These are phyloP conservation scores for Chlamydomonas sp. DNA, from an alignment of 139 green algal genomes.

Conservation along the genomic window DNA sequence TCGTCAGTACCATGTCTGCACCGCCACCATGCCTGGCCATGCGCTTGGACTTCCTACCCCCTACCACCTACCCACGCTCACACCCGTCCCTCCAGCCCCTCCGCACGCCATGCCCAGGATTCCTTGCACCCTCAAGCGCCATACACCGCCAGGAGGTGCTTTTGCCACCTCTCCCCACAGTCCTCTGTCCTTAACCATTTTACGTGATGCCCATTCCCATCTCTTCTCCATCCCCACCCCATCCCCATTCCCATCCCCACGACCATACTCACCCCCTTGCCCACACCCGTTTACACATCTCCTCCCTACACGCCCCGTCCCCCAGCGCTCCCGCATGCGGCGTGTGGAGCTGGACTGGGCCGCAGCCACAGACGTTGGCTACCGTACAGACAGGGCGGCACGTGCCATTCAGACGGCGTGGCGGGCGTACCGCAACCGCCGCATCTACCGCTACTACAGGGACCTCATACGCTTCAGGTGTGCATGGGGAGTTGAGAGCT, in stretches of 20 bases:
- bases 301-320: not conserved
- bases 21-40: too few relatives aligned
- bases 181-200: not conserved
- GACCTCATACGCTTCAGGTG: slow-evolving; percentile 74
- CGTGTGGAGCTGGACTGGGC: slow-evolving; percentile 23
- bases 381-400: slow-evolving; percentile 44
- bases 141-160: too few relatives aligned
- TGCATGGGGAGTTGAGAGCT: not conserved
- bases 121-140: too few relatives aligned
- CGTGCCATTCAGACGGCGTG: slow-evolving; percentile 65
- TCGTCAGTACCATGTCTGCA: too few relatives aligned
- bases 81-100: too few relatives aligned
- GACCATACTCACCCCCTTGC: too few relatives aligned
- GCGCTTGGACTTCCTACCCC: too few relatives aligned
- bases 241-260: too few relatives aligned
- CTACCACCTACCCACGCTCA: too few relatives aligned
- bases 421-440: slow-evolving; percentile 51
- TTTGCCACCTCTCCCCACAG: too few relatives aligned
- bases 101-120: too few relatives aligned
- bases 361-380: not conserved
- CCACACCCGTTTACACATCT: too few relatives aligned
- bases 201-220: not conserved
- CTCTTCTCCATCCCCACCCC: not conserved
- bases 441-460: slow-evolving; percentile 68
- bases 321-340: slow-evolving; percentile 19